Percentiles rank a stretch among this genome's conserved stretches.
phyloP scores from a whole-genome alignment of 2,329 filamentous ascomycete species.

The Clarireedia paspali region DNA sequence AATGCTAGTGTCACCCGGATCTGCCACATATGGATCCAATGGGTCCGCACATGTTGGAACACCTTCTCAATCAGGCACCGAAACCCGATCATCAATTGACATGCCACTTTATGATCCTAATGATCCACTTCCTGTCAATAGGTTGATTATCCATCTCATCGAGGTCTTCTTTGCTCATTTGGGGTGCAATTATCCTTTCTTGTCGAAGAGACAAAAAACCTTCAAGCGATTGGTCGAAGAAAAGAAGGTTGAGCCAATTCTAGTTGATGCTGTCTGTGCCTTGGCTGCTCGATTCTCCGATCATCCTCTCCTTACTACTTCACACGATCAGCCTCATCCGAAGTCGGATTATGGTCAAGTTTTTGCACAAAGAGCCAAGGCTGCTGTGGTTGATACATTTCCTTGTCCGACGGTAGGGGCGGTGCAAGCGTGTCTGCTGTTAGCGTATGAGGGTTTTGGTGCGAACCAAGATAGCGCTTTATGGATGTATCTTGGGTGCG shows the following conservation, averaged over 20 bases:
- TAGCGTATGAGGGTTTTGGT: conserved; percentile 86
- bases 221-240: conserved; percentile 73
- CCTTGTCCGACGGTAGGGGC: conserved; percentile 75
- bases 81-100: conserved; percentile 27
- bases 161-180: conserved; percentile 76
- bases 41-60: conserved; percentile 17
- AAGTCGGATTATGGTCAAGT: conserved; percentile 65
- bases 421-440: conserved; percentile 73
- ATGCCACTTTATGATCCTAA: conserved; percentile 70
- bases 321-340: conserved; percentile 40
- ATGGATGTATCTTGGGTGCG: conserved; percentile 89
- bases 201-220: conserved; percentile 53
- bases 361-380: conserved; percentile 76
- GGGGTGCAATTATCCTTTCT: conserved; percentile 79
- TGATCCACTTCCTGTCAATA: conserved; percentile 62
- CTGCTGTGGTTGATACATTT: conserved; percentile 75
- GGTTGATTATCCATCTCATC: conserved; percentile 67
- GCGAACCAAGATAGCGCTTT: conserved; percentile 81
- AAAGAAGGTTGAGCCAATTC: conserved; percentile 42
- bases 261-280: conserved; percentile 81
- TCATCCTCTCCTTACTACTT: conserved; percentile 43
- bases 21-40: conserved; percentile 13
- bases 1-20: conserved; percentile 23
- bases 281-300: conserved; percentile 71
- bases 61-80: conserved; percentile 17